Conservation (phyloP, 2,329 filamentous ascomycete genomes). For the Aureobasidium sp. region DNA sequence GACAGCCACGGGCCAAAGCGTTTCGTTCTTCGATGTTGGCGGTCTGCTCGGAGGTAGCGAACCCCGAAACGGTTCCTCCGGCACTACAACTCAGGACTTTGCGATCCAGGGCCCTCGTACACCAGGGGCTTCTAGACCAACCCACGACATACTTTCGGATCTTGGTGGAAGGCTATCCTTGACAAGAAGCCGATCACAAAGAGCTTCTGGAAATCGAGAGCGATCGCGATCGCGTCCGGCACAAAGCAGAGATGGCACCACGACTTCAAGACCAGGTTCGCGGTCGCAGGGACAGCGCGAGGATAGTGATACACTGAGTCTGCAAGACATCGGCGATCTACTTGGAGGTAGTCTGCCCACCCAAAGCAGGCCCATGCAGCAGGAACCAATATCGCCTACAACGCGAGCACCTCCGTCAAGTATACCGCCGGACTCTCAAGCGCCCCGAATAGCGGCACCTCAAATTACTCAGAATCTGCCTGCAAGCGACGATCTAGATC, state of each 20-base stretch:
- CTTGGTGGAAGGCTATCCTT: neutral
- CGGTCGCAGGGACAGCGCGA: neutral
- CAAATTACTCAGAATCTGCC: constrained; percentile 18
- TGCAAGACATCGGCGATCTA: neutral
- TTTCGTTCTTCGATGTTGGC: constrained; percentile 77
- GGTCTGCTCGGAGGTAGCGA: constrained; percentile 60
- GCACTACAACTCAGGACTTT: constrained; percentile 35
- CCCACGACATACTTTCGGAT: constrained; percentile 15
- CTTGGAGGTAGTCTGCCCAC: neutral
- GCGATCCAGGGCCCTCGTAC: constrained; percentile 18
- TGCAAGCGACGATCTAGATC: constrained; percentile 22
- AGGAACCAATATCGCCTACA: neutral
- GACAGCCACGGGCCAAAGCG: constrained; percentile 18
- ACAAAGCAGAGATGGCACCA: neutral
- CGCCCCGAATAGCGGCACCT: neutral
- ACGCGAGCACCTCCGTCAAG: neutral
- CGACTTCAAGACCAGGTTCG: neutral
- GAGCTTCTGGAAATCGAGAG: neutral
- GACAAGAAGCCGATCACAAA: neutral
- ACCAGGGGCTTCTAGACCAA: constrained; percentile 1
- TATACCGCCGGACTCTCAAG: neutral
- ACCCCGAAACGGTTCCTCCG: constrained; percentile 43
- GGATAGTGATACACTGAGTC: neutral
- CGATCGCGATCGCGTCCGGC: neutral
- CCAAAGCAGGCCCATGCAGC: neutral